Conservation (phyloP, 139 green algal species). For the Tetraselmis striata region DNA sequence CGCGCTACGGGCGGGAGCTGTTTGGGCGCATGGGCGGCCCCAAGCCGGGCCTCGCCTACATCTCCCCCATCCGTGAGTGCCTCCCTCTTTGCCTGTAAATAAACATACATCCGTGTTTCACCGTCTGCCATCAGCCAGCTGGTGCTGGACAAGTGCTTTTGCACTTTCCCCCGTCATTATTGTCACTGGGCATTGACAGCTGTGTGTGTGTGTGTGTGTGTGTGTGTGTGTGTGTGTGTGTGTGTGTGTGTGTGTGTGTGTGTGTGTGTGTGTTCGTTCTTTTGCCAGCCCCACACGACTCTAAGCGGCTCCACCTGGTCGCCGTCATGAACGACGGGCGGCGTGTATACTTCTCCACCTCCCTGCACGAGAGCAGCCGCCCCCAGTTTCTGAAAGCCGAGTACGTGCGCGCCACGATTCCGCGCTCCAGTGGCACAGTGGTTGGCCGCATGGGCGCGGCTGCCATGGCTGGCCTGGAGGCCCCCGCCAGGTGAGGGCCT, state of each 20-base stretch:
- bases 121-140: too few relatives aligned
- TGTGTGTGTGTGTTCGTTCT: too few relatives aligned
- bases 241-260: too few relatives aligned
- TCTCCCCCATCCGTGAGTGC: conserved; percentile 57
- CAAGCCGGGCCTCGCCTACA: conserved; percentile 58
- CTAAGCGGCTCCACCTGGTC: conserved; percentile 63
- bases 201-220: too few relatives aligned
- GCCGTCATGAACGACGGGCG: conserved; percentile 77
- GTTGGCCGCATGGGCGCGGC: neutral
- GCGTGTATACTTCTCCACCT: conserved; percentile 77
- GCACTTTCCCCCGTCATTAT: too few relatives aligned
- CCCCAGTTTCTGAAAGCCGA: neutral
- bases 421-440: neutral
- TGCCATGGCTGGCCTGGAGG: neutral
- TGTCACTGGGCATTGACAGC: too few relatives aligned
- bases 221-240: too few relatives aligned
- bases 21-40: conserved; percentile 42
- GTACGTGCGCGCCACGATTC: neutral
- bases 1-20: conserved; percentile 39
- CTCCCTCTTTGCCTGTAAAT: too few relatives aligned
- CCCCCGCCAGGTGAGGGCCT: neutral
- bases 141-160: too few relatives aligned
- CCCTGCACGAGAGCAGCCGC: neutral
- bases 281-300: neutral
- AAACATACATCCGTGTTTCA: too few relatives aligned